Conservation (phyloP, 2,329 filamentous ascomycete genomes). For the Nakataea oryzae region DNA sequence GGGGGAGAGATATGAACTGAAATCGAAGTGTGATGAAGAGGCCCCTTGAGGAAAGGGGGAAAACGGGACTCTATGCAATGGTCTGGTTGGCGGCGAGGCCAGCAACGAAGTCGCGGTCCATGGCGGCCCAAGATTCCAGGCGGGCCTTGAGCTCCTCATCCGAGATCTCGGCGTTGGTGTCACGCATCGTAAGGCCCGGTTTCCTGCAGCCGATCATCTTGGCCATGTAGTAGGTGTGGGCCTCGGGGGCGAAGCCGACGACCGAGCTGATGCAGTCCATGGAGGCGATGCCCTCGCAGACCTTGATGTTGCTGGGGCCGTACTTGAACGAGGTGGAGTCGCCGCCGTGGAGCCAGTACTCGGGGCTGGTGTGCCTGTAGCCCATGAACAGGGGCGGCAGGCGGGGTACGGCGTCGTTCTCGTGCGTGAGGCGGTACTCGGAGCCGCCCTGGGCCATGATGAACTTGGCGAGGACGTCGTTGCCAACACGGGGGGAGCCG, state of each 20-base stretch:
- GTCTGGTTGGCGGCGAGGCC: background rate
- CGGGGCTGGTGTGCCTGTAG: constrained; percentile 58
- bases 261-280: constrained; percentile 37
- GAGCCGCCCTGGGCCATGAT: constrained; percentile 39
- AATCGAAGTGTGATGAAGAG: background rate
- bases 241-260: constrained; percentile 27
- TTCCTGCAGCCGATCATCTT: constrained; percentile 27
- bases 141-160: constrained; percentile 24
- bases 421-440: constrained; percentile 57
- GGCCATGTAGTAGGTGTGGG: constrained; percentile 40
- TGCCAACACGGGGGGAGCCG: constrained; percentile 57
- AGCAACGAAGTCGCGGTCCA: constrained; percentile 2
- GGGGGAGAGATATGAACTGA: background rate
- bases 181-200: constrained; percentile 14
- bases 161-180: constrained; percentile 9
- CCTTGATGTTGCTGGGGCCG: constrained; percentile 25
- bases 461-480: constrained; percentile 40
- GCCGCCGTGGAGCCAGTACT: constrained; percentile 50
- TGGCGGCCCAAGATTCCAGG: background rate
- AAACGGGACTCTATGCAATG: background rate
- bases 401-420: constrained; percentile 55
- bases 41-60: background rate
- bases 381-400: constrained; percentile 51
- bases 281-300: constrained; percentile 38
- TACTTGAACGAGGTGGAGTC: constrained; percentile 22